Evolutionary conservation across 139 green algal species (phyloP).

Genomic region (Picochlorum sp.): DNA sequence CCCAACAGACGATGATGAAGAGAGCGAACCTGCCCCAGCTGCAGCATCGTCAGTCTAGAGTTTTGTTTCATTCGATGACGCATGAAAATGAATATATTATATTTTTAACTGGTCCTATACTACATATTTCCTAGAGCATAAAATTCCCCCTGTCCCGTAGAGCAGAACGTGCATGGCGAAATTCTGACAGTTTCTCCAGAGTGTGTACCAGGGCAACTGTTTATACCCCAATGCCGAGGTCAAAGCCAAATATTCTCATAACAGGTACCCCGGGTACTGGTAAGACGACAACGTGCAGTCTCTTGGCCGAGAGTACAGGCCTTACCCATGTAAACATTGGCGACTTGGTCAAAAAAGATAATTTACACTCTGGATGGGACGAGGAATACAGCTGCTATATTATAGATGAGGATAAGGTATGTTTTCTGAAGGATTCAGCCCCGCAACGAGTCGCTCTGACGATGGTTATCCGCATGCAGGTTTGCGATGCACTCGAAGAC

Average conservation of each 20-base stretch:
- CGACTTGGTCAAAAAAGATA: constrained; percentile 65
- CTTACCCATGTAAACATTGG: constrained; percentile 79
- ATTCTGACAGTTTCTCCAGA: no score
- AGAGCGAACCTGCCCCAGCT: constrained; percentile 10
- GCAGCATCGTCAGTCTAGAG: neutral
- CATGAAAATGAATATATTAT: neutral
- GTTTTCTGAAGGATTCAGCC: neutral
- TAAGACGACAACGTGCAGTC: constrained; percentile 72
- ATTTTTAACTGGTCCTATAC: no score
- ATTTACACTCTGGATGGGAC: constrained; percentile 77
- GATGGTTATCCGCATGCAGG: constrained; percentile 32
- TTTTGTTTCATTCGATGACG: neutral
- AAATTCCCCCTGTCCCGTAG: no score
- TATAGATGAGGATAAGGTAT: constrained; percentile 93
- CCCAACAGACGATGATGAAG: constrained; percentile 39
- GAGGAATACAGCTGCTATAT: constrained; percentile 73
- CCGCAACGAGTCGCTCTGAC: no score
- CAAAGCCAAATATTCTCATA: constrained; percentile 77
- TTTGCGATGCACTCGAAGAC: constrained; percentile 88
- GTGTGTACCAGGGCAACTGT: no score
- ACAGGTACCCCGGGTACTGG: constrained; percentile 93
- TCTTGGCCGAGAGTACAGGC: constrained; percentile 50
- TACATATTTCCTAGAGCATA: no score
- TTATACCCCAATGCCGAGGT: neutral
- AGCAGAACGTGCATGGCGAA: no score